Percentiles rank a stretch among this genome's conserved stretches.
Conservation (phyloP, 805 yeast genomes). For the Ogataea naganishii region DNA sequence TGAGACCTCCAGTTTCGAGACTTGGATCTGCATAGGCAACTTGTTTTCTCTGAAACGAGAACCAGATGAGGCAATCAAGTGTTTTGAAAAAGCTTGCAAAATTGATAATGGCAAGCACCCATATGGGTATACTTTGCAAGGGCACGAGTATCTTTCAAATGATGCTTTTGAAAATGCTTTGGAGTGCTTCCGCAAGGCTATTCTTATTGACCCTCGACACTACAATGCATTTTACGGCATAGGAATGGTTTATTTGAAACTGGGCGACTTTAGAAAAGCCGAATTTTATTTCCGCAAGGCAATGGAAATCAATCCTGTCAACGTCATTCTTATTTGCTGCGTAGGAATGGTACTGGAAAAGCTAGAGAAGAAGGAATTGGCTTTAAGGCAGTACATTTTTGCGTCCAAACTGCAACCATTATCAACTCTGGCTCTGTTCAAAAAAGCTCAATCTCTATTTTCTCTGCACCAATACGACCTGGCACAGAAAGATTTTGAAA, state of each 20-base stretch:
- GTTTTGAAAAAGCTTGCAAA: conserved; percentile 72
- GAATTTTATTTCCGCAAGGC: conserved; percentile 85
- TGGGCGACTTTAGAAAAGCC: conserved; percentile 79
- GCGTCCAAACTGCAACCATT: conserved; percentile 82
- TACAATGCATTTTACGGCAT: conserved; percentile 94
- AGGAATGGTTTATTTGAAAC: conserved; percentile 84
- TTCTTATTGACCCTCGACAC: conserved; percentile 70
- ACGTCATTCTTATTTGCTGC: conserved; percentile 83
- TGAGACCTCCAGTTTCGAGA: conserved; percentile 53
- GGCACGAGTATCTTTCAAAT: conserved; percentile 81
- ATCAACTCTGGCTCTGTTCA: conserved; percentile 79
- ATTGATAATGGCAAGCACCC: conserved; percentile 57
- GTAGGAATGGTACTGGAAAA: conserved; percentile 90
- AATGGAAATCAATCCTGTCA: conserved; percentile 79
- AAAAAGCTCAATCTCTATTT: conserved; percentile 76
- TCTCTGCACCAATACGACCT: conserved; percentile 60
- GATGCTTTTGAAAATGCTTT: conserved; percentile 89
- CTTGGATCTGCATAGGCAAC: conserved; percentile 92
- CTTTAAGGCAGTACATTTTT: conserved; percentile 70
- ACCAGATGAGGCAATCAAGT: conserved; percentile 81
- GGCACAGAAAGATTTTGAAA: conserved; percentile 70
- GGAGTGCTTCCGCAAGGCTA: conserved; percentile 71
- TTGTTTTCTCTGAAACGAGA: conserved; percentile 76
- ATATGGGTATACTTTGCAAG: conserved; percentile 87
- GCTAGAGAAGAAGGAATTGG: conserved; percentile 56